A percentile compares a stretch with the other conserved stretches of the same genome.
phyloP scores from a whole-genome alignment of 345 rosid genomes.

The Camelina sativa region DNA sequence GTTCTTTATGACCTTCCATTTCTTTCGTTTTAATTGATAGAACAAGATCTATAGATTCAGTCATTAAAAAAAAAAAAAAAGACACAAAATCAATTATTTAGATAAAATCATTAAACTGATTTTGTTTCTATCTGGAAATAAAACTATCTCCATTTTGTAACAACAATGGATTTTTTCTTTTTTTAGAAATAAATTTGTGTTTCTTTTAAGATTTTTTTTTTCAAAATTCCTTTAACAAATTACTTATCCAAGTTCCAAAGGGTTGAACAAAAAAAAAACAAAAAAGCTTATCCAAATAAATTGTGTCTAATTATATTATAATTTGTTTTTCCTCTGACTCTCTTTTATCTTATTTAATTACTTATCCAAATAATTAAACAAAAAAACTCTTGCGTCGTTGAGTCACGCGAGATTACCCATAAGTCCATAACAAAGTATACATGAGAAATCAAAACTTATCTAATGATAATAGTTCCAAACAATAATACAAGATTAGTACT shows the following conservation, averaged over 20 bases:
- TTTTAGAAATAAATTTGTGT: background rate
- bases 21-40: conserved; percentile 29
- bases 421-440: too few relatives aligned
- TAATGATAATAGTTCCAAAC: background rate
- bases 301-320: conserved; percentile 1
- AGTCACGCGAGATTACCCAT: conserved; percentile 24
- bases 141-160: conserved; percentile 2
- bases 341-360: background rate
- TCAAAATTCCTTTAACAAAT: background rate
- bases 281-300: background rate
- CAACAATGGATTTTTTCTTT: background rate
- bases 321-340: background rate
- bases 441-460: background rate
- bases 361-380: conserved; percentile 12
- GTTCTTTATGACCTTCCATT: conserved; percentile 60
- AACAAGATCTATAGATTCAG: conserved; percentile 21
- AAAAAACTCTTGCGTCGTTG: background rate
- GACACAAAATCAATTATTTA: conserved; percentile 15
- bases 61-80: background rate
- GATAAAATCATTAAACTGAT: conserved; percentile 16
- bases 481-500: conserved; percentile 11
- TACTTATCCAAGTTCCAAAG: too few relatives aligned
- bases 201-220: background rate
- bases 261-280: too few relatives aligned
- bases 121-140: background rate